phyloP scores from a whole-genome alignment of 129 eudicot species.

The Cynara cardunculus region DNA sequence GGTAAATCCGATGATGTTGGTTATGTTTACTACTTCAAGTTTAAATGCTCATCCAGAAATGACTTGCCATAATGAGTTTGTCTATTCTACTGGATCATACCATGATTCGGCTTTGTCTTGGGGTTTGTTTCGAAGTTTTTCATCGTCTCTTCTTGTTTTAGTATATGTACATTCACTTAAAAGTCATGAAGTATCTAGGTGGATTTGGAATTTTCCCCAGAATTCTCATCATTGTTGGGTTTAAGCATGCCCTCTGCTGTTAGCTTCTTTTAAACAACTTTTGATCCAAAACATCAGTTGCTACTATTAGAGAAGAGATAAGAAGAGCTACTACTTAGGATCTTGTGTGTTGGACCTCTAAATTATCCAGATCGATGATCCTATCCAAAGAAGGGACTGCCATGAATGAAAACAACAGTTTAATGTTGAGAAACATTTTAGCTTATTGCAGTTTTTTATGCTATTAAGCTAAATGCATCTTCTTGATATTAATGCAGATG shows the following conservation, averaged over 20 bases:
- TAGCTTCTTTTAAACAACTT: neutral
- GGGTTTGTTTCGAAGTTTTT: neutral
- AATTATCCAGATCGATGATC: neutral
- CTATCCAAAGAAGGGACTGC: neutral
- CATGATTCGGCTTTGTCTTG: neutral
- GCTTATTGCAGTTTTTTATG: neutral
- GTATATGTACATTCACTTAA: neutral
- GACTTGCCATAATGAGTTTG: neutral
- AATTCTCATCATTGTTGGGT: neutral
- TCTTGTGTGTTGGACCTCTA: neutral
- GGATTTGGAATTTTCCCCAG: neutral
- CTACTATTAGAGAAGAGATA: neutral
- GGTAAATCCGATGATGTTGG: constrained; percentile 35
- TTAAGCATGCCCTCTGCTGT: neutral
- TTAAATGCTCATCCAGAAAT: neutral
- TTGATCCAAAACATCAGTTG: neutral
- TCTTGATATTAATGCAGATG: constrained; percentile 47
- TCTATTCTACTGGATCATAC: neutral
- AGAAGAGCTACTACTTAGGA: neutral
- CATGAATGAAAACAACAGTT: neutral
- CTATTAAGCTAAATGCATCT: neutral
- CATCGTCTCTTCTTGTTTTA: neutral
- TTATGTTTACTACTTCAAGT: neutral
- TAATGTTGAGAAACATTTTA: neutral
- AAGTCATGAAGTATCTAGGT: neutral